These are phyloP conservation scores for Niveomyces coronatus DNA, from an alignment of 2,329 filamentous ascomycete species.

Conservation along the genomic window DNA sequence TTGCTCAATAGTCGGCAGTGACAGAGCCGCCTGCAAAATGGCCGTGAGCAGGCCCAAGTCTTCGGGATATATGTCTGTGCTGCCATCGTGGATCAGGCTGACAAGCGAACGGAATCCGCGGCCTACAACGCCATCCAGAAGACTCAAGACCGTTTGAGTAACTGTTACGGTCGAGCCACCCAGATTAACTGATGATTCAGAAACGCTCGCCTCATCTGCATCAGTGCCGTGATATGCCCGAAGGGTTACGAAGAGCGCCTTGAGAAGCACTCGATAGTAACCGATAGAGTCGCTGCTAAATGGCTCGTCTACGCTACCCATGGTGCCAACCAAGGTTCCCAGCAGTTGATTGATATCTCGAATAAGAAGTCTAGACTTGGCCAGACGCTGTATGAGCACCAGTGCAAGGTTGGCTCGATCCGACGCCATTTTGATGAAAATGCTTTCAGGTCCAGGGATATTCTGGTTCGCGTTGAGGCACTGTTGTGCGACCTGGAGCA, in stretches of 20 bases:
- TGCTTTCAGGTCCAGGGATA: constrained; percentile 60
- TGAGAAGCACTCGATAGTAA: constrained; percentile 77
- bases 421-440: constrained; percentile 72
- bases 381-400: constrained; percentile 69
- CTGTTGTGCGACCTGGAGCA: constrained; percentile 64
- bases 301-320: constrained; percentile 44
- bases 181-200: constrained; percentile 22
- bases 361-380: constrained; percentile 42
- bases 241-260: constrained; percentile 74
- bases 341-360: constrained; percentile 43
- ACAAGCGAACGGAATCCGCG: constrained; percentile 76
- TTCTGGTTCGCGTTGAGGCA: constrained; percentile 71
- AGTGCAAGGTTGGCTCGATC: constrained; percentile 72
- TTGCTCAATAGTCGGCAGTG: constrained; percentile 65
- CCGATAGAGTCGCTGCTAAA: constrained; percentile 42
- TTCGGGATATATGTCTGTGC: constrained; percentile 51
- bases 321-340: constrained; percentile 38
- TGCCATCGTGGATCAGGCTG: constrained; percentile 68
- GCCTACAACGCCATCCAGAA: constrained; percentile 69
- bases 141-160: constrained; percentile 60
- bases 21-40: constrained; percentile 74
- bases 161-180: constrained; percentile 33
- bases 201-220: constrained; percentile 8
- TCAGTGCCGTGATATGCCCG: constrained; percentile 44
- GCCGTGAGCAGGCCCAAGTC: constrained; percentile 84